Conservation (phyloP, 2,329 filamentous ascomycete genomes). For the Hymenoscyphus occultus region DNA sequence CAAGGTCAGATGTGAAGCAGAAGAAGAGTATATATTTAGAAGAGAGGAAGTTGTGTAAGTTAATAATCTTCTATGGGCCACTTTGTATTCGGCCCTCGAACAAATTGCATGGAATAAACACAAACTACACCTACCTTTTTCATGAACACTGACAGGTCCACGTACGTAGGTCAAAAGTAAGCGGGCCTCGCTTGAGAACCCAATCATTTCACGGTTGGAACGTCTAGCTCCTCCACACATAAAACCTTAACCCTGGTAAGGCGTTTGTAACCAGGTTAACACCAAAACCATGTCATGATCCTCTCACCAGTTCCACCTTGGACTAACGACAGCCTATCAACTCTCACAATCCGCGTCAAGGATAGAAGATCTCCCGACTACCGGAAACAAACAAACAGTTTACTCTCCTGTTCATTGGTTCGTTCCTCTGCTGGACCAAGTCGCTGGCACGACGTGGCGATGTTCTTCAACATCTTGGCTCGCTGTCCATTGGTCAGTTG, state of each 20-base stretch:
- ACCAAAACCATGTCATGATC: background rate
- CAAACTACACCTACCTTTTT: background rate
- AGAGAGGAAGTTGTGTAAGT: background rate
- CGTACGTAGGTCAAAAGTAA: background rate
- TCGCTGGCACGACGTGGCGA: background rate
- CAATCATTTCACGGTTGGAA: background rate
- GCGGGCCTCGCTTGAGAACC: background rate
- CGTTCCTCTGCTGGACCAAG: background rate
- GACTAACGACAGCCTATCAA: constrained; percentile 2
- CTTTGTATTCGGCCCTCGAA: background rate
- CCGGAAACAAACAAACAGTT: background rate
- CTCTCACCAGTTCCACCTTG: background rate
- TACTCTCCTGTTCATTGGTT: background rate
- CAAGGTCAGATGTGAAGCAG: background rate
- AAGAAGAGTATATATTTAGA: background rate
- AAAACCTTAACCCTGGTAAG: background rate
- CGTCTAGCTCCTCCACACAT: background rate
- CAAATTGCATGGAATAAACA: background rate
- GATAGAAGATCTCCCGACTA: background rate
- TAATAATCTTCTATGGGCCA: background rate
- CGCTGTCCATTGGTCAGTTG: background rate
- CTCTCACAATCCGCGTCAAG: background rate
- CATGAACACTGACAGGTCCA: background rate
- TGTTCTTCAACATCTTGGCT: constrained; percentile 1
- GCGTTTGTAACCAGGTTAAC: background rate